Conservation (phyloP, 2,329 filamentous ascomycete genomes). For the Nemania serpens region DNA sequence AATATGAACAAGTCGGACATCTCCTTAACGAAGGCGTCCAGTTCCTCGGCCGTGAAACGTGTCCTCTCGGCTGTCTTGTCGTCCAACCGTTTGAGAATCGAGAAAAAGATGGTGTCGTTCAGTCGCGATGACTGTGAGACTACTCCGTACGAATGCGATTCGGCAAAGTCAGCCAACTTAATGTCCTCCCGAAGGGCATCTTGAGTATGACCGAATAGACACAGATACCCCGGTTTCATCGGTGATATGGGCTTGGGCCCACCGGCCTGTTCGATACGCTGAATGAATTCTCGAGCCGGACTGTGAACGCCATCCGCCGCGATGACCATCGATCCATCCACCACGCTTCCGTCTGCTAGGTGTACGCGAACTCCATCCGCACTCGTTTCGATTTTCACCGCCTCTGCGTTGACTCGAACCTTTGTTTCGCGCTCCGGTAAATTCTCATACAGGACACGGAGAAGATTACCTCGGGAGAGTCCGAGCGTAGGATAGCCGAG, state of each 20-base stretch:
- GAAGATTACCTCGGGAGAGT: conserved; percentile 29
- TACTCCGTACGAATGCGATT: conserved; percentile 22
- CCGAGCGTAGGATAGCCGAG: conserved; percentile 22
- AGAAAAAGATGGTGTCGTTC: conserved; percentile 21
- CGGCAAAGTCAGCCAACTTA: conserved; percentile 19
- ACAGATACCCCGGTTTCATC: conserved; percentile 18
- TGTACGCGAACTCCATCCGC: conserved; percentile 31
- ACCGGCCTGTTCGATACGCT: neutral
- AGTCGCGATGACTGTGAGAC: conserved; percentile 21
- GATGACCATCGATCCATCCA: conserved; percentile 33
- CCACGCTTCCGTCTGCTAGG: conserved; percentile 30
- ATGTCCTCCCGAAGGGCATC: conserved; percentile 2
- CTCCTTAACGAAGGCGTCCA: conserved; percentile 22
- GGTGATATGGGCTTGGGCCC: conserved; percentile 2
- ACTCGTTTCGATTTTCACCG: conserved; percentile 28
- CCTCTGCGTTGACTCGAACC: conserved; percentile 25
- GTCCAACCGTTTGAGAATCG: conserved; percentile 16
- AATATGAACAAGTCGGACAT: conserved; percentile 25
- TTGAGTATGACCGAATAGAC: conserved; percentile 22
- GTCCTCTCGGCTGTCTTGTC: conserved; percentile 8
- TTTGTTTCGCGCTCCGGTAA: conserved; percentile 24
- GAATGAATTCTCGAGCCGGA: conserved; percentile 28
- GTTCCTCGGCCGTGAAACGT: conserved; percentile 22
- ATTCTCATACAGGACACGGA: conserved; percentile 31
- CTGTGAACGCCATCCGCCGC: conserved; percentile 36